Evolutionary conservation across 768 basidiomycete species (phyloP).

Genomic region (Leccinellum rugosiceps): DNA sequence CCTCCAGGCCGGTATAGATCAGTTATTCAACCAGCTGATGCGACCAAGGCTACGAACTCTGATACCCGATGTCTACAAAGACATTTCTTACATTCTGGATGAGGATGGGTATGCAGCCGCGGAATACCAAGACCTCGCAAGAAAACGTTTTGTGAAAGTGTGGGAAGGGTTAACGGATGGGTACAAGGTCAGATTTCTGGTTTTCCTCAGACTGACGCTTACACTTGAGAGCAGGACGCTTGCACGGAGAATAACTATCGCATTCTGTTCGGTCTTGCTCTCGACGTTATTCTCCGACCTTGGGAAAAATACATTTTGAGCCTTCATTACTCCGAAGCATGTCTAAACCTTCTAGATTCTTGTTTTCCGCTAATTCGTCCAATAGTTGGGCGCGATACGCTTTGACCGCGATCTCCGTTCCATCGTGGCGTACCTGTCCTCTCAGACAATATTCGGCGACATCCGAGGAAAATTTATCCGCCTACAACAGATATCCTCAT

Average conservation of each 20-base stretch:
- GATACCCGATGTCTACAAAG: conserved; percentile 85
- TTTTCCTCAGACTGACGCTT: background rate
- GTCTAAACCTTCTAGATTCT: conserved; percentile 10
- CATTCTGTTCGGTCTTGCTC: conserved; percentile 76
- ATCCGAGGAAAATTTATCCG: conserved; percentile 89
- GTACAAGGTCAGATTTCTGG: conserved; percentile 61
- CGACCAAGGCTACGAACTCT: conserved; percentile 83
- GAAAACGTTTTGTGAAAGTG: conserved; percentile 84
- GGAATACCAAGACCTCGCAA: conserved; percentile 81
- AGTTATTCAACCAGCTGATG: conserved; percentile 92
- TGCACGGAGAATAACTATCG: conserved; percentile 90
- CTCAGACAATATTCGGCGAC: conserved; percentile 88
- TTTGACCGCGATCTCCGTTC: conserved; percentile 91
- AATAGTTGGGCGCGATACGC: conserved; percentile 89
- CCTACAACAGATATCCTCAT: conserved; percentile 88
- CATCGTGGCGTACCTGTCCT: conserved; percentile 76
- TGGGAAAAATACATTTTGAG: conserved; percentile 89
- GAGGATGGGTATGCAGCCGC: conserved; percentile 82
- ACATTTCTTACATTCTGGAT: conserved; percentile 83
- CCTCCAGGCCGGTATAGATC: conserved; percentile 77
- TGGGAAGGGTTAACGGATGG: conserved; percentile 88
- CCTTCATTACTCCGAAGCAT: conserved; percentile 85
- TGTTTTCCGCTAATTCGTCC: conserved; percentile 1
- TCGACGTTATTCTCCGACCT: conserved; percentile 87
- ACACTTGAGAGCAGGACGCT: conserved; percentile 51